phyloP scores from a whole-genome alignment of 129 eudicot species.

The Helichrysum umbraculigerum region DNA sequence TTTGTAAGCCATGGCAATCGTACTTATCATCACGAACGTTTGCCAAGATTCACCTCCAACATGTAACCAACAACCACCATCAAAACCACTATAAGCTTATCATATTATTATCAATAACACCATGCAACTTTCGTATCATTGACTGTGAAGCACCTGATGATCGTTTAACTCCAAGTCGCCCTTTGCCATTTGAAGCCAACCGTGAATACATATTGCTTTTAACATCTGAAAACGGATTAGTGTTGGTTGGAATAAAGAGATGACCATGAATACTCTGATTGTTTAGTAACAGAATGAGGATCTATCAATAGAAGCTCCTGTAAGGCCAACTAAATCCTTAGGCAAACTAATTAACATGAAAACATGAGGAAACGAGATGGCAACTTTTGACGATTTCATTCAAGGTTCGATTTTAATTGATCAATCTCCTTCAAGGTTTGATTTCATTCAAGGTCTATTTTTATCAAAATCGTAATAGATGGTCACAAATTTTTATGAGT shows the following conservation, averaged over 20 bases:
- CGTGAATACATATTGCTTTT: neutral
- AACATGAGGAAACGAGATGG: no score
- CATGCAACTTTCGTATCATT: neutral
- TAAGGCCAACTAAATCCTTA: no score
- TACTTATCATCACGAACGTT: neutral
- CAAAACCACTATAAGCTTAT: neutral
- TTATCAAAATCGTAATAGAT: no score
- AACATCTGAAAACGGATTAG: slow-evolving; percentile 18
- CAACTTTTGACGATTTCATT: no score
- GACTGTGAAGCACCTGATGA: slow-evolving; percentile 21
- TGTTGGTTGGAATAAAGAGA: slow-evolving; percentile 3
- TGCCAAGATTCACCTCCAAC: neutral
- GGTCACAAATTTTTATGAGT: no score
- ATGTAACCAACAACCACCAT: neutral
- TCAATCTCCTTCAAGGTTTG: no score
- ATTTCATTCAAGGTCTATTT: no score
- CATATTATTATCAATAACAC: neutral
- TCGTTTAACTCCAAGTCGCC: neutral
- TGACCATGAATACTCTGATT: neutral
- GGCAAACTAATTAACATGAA: no score
- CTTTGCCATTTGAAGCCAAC: neutral
- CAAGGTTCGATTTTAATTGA: no score
- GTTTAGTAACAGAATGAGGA: no score
- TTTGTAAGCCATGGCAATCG: neutral
- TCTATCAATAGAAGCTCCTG: no score